Percentiles rank a stretch among this genome's conserved stretches.
phyloP scores from a whole-genome alignment of 148 eudicot species.

The Arbutus unedo region DNA sequence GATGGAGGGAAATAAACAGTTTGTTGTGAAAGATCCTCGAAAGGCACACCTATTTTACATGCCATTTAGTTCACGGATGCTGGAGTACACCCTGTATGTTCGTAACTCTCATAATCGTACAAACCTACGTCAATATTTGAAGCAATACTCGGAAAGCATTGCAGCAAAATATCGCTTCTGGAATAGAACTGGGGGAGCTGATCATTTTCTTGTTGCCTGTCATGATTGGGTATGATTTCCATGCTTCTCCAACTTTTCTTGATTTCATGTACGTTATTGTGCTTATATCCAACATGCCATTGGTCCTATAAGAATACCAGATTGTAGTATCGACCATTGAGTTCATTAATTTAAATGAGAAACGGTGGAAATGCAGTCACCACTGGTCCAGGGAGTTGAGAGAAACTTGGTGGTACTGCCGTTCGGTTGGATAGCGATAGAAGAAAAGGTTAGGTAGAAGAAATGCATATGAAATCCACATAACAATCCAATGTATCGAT shows the following conservation, averaged over 20 bases:
- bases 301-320: not conserved
- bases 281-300: not conserved
- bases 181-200: constrained; percentile 66
- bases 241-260: not conserved
- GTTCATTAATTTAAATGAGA: not conserved
- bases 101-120: constrained; percentile 27
- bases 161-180: constrained; percentile 60
- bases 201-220: constrained; percentile 81
- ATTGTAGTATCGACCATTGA: not conserved
- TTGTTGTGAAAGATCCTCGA: constrained; percentile 52
- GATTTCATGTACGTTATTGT: not conserved
- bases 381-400: too few relatives aligned
- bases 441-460: not conserved
- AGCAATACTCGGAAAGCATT: constrained; percentile 43
- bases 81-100: constrained; percentile 47
- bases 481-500: not conserved
- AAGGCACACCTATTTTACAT: constrained; percentile 76
- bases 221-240: constrained; percentile 79
- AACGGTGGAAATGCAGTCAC: not conserved
- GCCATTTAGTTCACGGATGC: constrained; percentile 57
- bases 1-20: constrained; percentile 49
- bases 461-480: not conserved
- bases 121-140: constrained; percentile 46
- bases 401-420: not conserved
- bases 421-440: not conserved